Base-by-base conservation (phyloP, 495 filamentous ascomycete species). In the Penicillium ochrochloron region DNA sequence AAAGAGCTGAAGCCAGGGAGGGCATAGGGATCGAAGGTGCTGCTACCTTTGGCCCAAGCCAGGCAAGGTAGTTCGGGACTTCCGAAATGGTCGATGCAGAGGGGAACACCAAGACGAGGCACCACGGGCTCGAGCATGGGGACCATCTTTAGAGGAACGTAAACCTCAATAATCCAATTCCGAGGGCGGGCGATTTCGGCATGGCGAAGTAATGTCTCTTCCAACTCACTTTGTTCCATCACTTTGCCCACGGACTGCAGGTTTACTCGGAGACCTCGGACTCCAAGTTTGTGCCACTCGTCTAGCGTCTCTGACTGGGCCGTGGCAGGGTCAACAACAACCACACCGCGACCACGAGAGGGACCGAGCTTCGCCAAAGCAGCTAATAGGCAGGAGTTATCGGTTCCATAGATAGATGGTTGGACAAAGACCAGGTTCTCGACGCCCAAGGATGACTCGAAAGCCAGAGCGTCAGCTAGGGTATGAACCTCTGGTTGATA, bases 31-130 rank as follows among this genome's bases (percentile, higher is more conserved):
- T 81, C 68, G 57, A 79, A 74, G 5, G 68, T 31, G 0, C 10
- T 12, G 37, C 29, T 55, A 29, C 65, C 46, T 5, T 59, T 29
- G 10, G 61, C 46, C 56, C 59, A 61, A 2, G 61, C 51, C 2
- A 70, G 37, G n/a, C 67, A 61, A 2, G 64, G 51, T 6, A 80
- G 65, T 8, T 76, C 74, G 1, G 80, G 81, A n/a, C 72, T 71
- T 2, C 79, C 82, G 64, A 85, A 81, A 60, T 85, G 83, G 58
- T 84, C 83, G 60, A 85, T 76, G 59, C 80, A 81, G 35, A 85
- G 60, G 31, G 76, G 78, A 35, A 84, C 75, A 0, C 76, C 77
- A 5, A 84, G 71, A 23, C 70, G 65, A 0, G 82, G 78, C 8
- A 82, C 73, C 35, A 82, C 73, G 1, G 67, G 60, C 61, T 82